Evolutionary conservation across 2,329 filamentous ascomycete species (phyloP).

Genomic region (Epichloe elymi): DNA sequence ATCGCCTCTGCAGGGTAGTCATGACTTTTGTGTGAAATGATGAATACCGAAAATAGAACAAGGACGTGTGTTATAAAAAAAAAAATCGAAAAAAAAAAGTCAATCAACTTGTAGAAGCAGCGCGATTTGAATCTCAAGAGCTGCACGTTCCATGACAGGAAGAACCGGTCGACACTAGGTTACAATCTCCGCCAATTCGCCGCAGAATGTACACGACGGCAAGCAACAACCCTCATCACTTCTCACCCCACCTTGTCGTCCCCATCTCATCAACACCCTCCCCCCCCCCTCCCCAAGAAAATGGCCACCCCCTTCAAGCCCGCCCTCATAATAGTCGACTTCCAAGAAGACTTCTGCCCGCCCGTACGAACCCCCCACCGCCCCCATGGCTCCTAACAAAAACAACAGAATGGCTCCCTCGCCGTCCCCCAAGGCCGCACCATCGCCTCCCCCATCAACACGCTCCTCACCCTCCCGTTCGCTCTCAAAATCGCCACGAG

Average conservation of each 20-base stretch:
- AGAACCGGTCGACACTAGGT: too few species aligned
- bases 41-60: too few species aligned
- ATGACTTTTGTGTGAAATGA: neutral
- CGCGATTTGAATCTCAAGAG: too few species aligned
- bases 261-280: neutral
- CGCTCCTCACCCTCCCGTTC: slow-evolving; percentile 60
- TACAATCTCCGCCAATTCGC: too few species aligned
- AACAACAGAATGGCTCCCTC: slow-evolving; percentile 61
- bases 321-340: slow-evolving; percentile 61
- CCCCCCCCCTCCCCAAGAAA: neutral
- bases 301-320: slow-evolving; percentile 25
- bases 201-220: too few species aligned
- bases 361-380: slow-evolving; percentile 39
- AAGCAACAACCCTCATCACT: neutral
- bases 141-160: too few species aligned
- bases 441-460: slow-evolving; percentile 60
- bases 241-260: neutral
- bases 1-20: neutral
- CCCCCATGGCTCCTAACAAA: neutral
- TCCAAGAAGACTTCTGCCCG: slow-evolving; percentile 92
- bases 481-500: slow-evolving; percentile 69
- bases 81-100: too few species aligned
- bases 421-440: slow-evolving; percentile 61
- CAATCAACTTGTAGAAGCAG: too few species aligned
- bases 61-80: too few species aligned